A percentile compares a stretch with the other conserved stretches of the same genome.
Evolutionary conservation across 495 filamentous ascomycete genomes (phyloP).

Genomic region (Talaromyces adpressus): DNA sequence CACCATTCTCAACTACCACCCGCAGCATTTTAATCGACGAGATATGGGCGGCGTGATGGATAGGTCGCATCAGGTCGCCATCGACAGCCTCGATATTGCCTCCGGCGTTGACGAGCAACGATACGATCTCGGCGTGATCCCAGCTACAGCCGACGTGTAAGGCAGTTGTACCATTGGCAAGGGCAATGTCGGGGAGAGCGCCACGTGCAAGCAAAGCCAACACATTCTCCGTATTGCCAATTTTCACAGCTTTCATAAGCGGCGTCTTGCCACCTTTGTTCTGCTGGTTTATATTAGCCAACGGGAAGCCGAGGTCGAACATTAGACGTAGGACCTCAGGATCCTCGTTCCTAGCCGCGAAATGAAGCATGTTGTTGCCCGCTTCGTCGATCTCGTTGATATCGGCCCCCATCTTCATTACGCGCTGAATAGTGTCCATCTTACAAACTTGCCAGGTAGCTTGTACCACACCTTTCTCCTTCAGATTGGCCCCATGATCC

Average conservation of each 20-base stretch:
- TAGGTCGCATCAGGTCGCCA: background rate
- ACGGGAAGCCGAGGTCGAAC: background rate
- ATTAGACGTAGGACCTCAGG: background rate
- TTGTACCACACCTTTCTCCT: background rate
- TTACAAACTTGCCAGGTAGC: background rate
- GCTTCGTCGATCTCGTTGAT: background rate
- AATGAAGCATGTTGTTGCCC: background rate
- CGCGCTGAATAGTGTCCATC: background rate
- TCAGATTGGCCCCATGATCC: background rate
- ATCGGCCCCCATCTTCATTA: background rate
- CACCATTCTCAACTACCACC: background rate
- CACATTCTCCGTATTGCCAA: background rate
- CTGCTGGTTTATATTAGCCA: background rate
- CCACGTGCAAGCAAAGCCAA: background rate
- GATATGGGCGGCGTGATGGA: background rate
- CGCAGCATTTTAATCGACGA: background rate
- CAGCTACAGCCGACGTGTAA: background rate
- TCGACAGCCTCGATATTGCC: background rate
- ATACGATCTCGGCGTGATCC: background rate
- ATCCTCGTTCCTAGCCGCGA: background rate
- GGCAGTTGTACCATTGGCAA: background rate
- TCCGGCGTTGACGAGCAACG: background rate
- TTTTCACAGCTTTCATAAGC: background rate
- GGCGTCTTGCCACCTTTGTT: background rate
- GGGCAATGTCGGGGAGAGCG: background rate